Evolutionary conservation across 2,329 filamentous ascomycete species (phyloP).

Genomic region (Fusarium torulosum): DNA sequence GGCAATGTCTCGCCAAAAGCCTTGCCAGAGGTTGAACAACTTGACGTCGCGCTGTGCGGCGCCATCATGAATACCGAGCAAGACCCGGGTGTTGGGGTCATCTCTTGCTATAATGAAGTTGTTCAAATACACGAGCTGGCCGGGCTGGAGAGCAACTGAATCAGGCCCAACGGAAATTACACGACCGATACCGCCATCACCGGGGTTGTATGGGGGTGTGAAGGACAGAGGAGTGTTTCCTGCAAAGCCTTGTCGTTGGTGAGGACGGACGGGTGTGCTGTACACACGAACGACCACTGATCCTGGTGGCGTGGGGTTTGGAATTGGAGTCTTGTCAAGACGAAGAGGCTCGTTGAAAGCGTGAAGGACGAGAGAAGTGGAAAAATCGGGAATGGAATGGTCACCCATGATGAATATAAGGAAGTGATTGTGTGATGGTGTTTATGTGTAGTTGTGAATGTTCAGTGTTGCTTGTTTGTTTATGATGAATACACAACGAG

Average conservation of each 20-base stretch:
- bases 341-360: slow-evolving; percentile 26
- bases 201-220: slow-evolving; percentile 9
- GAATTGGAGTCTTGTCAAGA: slow-evolving; percentile 4
- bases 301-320: not conserved
- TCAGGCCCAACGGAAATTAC: slow-evolving; percentile 30
- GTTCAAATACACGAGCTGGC: slow-evolving; percentile 34
- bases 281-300: slow-evolving; percentile 31
- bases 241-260: slow-evolving; percentile 25
- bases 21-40: slow-evolving; percentile 30
- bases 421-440: not conserved
- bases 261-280: slow-evolving; percentile 29
- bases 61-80: slow-evolving; percentile 27
- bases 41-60: slow-evolving; percentile 12
- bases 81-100: slow-evolving; percentile 19
- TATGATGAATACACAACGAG: too few relatives aligned
- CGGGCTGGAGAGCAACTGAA: slow-evolving; percentile 13
- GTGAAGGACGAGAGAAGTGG: slow-evolving; percentile 21
- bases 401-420: not conserved
- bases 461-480: not conserved
- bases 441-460: not conserved
- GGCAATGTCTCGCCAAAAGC: slow-evolving; percentile 31
- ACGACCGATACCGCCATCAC: slow-evolving; percentile 13
- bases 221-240: slow-evolving; percentile 25
- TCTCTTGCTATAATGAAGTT: slow-evolving; percentile 26
- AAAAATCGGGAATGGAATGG: not conserved